Percentiles rank a stretch among this genome's conserved stretches.
These are phyloP conservation scores for Phytophthora kernoviae DNA, from an alignment of 352 stramenopile species.

Conservation along the genomic window DNA sequence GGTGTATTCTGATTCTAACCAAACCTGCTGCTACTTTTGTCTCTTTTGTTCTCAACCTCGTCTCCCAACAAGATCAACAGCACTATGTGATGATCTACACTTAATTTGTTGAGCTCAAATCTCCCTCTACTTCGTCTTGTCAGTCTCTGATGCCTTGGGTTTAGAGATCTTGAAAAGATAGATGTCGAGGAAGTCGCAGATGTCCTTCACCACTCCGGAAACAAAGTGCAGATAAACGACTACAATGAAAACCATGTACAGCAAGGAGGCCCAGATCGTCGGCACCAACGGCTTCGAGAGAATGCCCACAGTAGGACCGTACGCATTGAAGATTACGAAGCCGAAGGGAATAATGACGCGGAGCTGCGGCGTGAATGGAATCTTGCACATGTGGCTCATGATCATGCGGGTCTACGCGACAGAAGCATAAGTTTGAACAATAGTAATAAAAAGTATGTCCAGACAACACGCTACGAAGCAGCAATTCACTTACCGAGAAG, in stretches of 20 bases:
- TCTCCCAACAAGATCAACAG: background rate
- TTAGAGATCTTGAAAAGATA: constrained; percentile 82
- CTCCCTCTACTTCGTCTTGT: constrained; percentile 38
- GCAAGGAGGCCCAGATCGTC: constrained; percentile 65
- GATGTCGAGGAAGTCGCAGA: constrained; percentile 88
- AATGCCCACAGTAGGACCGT: constrained; percentile 54
- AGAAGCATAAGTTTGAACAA: constrained; percentile 15
- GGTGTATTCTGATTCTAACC: constrained; percentile 18
- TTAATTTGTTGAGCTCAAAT: background rate
- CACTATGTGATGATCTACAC: too few relatives aligned
- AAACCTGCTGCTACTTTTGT: constrained; percentile 26
- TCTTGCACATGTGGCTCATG: constrained; percentile 91
- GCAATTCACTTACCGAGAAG: constrained; percentile 63
- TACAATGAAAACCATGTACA: constrained; percentile 80
- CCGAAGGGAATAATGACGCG: constrained; percentile 82
- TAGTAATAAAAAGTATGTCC: constrained; percentile 4
- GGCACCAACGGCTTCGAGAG: constrained; percentile 55
- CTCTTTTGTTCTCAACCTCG: background rate
- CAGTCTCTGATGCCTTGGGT: constrained; percentile 28
- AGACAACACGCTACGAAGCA: too few relatives aligned
- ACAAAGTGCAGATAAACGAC: constrained; percentile 85
- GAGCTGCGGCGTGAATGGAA: constrained; percentile 82
- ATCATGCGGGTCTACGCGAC: constrained; percentile 85
- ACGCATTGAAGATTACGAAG: constrained; percentile 78
- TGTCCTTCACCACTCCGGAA: constrained; percentile 80